A percentile compares a stretch with the other conserved stretches of the same genome.
These are phyloP conservation scores for Alternaria ventricosa DNA, from an alignment of 2,329 filamentous ascomycete species.

Conservation along the genomic window DNA sequence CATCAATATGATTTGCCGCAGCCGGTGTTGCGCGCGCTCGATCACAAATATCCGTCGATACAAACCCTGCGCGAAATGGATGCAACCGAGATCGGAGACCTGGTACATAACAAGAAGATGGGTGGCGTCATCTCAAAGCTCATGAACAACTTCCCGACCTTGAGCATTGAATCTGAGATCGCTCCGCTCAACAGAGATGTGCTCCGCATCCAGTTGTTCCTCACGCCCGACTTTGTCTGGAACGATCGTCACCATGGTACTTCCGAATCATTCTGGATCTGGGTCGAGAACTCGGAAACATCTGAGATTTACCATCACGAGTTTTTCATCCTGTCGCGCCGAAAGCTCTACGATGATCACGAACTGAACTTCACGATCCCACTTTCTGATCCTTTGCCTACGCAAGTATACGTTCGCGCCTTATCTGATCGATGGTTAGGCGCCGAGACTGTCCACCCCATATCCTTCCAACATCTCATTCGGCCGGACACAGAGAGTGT, in stretches of 20 bases:
- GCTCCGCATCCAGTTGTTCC: constrained; percentile 82
- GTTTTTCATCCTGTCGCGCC: constrained; percentile 89
- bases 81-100: constrained; percentile 80
- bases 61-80: constrained; percentile 94
- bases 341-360: constrained; percentile 93
- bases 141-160: constrained; percentile 88
- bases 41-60: constrained; percentile 80
- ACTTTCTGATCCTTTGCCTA: constrained; percentile 87
- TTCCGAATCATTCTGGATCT: constrained; percentile 97
- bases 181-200: constrained; percentile 95
- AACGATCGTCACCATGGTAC: constrained; percentile 92
- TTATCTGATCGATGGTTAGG: constrained; percentile 97
- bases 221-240: constrained; percentile 92
- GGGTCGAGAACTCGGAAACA: constrained; percentile 98
- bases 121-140: constrained; percentile 82
- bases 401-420: constrained; percentile 93
- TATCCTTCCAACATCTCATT: constrained; percentile 98
- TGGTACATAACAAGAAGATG: constrained; percentile 90
- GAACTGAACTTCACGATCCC: constrained; percentile 98
- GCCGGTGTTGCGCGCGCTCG: constrained; percentile 81
- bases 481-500: constrained; percentile 96
- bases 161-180: constrained; percentile 91
- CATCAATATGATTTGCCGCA: constrained; percentile 92
- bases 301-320: constrained; percentile 98
- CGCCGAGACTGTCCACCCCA: constrained; percentile 90